Percentiles rank a stretch among this genome's conserved stretches.
Evolutionary conservation across 2,329 filamentous ascomycete species (phyloP).

Genomic region (Colletotrichum sp.): DNA sequence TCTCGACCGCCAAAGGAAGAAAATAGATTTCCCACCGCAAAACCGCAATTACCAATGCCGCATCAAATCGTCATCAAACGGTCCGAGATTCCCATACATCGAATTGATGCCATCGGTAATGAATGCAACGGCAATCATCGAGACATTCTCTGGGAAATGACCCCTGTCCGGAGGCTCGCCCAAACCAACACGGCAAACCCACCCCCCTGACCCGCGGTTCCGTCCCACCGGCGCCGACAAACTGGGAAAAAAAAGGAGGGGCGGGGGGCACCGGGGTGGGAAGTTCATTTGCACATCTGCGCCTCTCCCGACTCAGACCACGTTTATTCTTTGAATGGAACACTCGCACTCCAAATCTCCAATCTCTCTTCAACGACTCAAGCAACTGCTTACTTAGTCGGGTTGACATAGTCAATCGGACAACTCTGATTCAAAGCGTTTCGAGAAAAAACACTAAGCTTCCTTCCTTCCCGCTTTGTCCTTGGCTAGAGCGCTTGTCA

Average conservation of each 20-base stretch:
- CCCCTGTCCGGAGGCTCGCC: not conserved
- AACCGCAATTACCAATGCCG: not conserved
- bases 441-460: not conserved
- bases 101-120: not conserved
- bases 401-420: not conserved
- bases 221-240: constrained; percentile 5
- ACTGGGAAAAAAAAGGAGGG: not conserved
- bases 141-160: not conserved
- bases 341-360: not conserved
- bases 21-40: not conserved
- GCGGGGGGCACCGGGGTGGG: not conserved
- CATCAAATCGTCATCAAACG: not conserved
- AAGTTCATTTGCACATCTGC: not conserved
- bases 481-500: not conserved
- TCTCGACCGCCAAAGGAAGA: not conserved
- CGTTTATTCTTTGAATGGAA: not conserved
- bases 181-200: not conserved
- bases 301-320: not conserved
- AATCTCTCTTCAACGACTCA: not conserved
- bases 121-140: not conserved
- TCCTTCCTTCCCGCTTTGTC: constrained; percentile 2
- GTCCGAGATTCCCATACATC: not conserved
- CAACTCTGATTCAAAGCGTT: not conserved
- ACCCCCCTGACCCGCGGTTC: constrained; percentile 2
- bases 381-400: not conserved